Evolutionary conservation across 1,284 basidiomycete genomes (phyloP).

Genomic region (Melampsora americana): DNA sequence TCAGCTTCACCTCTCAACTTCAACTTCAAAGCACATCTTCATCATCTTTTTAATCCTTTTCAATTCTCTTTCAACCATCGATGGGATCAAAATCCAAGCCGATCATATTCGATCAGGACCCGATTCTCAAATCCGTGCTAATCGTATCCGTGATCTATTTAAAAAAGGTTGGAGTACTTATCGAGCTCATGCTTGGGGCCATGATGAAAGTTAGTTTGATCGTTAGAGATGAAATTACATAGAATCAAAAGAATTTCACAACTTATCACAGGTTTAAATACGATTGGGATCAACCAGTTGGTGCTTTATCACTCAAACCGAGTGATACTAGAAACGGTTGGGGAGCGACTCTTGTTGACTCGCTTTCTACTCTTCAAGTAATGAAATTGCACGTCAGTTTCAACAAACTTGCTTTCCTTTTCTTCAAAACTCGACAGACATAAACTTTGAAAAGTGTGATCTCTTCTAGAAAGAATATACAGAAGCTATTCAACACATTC

Average conservation of each 20-base stretch:
- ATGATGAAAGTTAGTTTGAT: slow-evolving; percentile 14
- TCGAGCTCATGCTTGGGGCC: neutral
- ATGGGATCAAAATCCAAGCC: neutral
- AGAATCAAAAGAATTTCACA: neutral
- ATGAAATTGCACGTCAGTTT: slow-evolving; percentile 50
- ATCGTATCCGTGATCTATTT: neutral
- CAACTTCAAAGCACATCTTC: no score
- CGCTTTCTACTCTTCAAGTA: slow-evolving; percentile 49
- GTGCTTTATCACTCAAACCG: slow-evolving; percentile 2
- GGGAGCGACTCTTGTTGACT: slow-evolving; percentile 51
- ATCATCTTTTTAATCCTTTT: neutral
- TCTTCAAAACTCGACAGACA: neutral
- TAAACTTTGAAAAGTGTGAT: neutral
- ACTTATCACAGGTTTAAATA: neutral
- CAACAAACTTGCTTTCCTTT: neutral
- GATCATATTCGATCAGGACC: neutral
- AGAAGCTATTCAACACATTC: neutral
- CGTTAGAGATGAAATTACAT: neutral
- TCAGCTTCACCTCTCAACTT: no score
- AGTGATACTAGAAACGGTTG: slow-evolving; percentile 45
- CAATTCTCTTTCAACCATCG: neutral
- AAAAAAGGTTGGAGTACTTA: neutral
- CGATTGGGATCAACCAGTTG: neutral
- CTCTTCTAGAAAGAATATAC: neutral
- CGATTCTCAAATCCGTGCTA: neutral